These are phyloP conservation scores for Auricularia cornea DNA, from an alignment of 768 basidiomycete genomes.

Conservation along the genomic window DNA sequence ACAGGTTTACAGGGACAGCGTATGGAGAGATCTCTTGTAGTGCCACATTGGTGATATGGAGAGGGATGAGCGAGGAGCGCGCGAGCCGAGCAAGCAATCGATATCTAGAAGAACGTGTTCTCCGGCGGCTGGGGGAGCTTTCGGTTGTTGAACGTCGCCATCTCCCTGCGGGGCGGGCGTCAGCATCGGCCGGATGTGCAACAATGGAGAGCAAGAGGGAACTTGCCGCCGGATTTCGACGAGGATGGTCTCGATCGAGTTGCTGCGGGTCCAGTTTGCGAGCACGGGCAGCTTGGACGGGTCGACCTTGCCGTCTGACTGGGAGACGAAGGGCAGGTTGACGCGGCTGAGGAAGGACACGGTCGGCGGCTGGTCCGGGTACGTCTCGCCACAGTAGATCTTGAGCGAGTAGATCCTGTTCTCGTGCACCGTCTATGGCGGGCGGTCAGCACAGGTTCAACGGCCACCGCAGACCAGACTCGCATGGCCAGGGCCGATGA, in stretches of 20 bases:
- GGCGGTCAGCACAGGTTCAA: background rate
- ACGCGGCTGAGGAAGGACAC: slow-evolving; percentile 85
- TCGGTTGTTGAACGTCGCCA: slow-evolving; percentile 85
- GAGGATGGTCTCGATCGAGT: slow-evolving; percentile 79
- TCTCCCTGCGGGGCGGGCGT: slow-evolving; percentile 53
- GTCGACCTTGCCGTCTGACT: slow-evolving; percentile 71
- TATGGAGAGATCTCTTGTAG: too few species aligned
- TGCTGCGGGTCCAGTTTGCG: slow-evolving; percentile 61
- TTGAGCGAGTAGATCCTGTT: slow-evolving; percentile 96
- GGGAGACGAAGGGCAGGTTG: slow-evolving; percentile 87
- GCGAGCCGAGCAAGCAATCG: background rate
- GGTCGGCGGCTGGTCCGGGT: slow-evolving; percentile 70
- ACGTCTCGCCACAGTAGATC: slow-evolving; percentile 70
- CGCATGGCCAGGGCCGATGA: slow-evolving; percentile 96
- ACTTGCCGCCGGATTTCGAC: slow-evolving; percentile 89
- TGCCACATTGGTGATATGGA: too few species aligned
- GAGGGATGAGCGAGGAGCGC: too few species aligned
- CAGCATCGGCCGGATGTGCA: background rate
- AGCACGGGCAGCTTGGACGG: slow-evolving; percentile 62
- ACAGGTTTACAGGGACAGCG: too few species aligned
- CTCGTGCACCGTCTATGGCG: slow-evolving; percentile 82
- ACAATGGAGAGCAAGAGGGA: background rate
- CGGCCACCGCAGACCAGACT: slow-evolving; percentile 5
- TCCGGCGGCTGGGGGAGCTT: slow-evolving; percentile 95
- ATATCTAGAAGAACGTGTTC: slow-evolving; percentile 41